Evolutionary conservation across 1,284 basidiomycete genomes (phyloP).

Genomic region (Boletus mariae): DNA sequence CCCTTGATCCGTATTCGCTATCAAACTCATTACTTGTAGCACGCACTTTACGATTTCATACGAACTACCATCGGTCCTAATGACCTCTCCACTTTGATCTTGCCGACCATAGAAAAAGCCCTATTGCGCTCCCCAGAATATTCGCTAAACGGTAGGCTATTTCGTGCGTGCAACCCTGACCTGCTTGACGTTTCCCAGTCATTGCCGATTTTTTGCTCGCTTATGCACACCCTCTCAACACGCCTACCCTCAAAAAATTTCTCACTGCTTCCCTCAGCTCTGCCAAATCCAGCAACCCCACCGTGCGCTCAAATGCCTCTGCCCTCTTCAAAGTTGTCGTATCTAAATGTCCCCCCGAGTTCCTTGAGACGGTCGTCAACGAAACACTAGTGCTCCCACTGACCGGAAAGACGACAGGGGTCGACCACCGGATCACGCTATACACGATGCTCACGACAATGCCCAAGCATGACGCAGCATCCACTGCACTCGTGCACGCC

Average conservation of each 20-base stretch:
- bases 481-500: slow-evolving; percentile 51
- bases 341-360: slow-evolving; percentile 27
- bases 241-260: slow-evolving; percentile 58
- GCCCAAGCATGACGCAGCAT: slow-evolving; percentile 48
- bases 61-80: slow-evolving; percentile 44
- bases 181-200: slow-evolving; percentile 36
- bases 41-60: slow-evolving; percentile 61
- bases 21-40: slow-evolving; percentile 31
- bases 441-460: slow-evolving; percentile 73
- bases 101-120: slow-evolving; percentile 72
- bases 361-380: slow-evolving; percentile 45
- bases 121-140: slow-evolving; percentile 72
- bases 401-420: slow-evolving; percentile 78
- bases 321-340: slow-evolving; percentile 61
- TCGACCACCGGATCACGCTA: slow-evolving; percentile 81
- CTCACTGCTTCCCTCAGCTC: slow-evolving; percentile 64
- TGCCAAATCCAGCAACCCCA: slow-evolving; percentile 74
- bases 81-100: slow-evolving; percentile 49
- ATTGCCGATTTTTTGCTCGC: slow-evolving; percentile 53
- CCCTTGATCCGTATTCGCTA: not conserved
- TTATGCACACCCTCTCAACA: slow-evolving; percentile 53
- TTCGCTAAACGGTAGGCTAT: slow-evolving; percentile 51
- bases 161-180: not conserved
- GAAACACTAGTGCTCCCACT: slow-evolving; percentile 75
- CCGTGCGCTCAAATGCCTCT: slow-evolving; percentile 58